A percentile compares a stretch with the other conserved stretches of the same genome.
Conservation (phyloP, 78 protist genomes). For the Creolimax fragrantissima region DNA sequence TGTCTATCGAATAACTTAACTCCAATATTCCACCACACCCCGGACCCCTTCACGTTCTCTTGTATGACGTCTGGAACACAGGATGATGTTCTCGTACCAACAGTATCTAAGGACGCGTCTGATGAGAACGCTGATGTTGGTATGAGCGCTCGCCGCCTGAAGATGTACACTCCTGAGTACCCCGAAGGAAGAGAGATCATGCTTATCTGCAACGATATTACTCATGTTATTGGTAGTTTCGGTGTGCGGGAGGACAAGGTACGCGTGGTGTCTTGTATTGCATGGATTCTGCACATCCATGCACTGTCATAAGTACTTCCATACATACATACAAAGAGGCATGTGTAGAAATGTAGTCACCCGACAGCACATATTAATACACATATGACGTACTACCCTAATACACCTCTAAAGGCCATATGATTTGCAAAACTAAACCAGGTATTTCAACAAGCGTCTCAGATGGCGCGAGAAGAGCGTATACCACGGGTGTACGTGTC, state of each 20-base stretch:
- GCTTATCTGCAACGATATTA: constrained; percentile 91
- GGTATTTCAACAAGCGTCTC: constrained; percentile 56
- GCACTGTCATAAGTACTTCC: no score
- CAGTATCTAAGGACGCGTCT: not conserved
- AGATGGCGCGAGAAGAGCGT: constrained; percentile 64
- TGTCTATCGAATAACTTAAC: no score
- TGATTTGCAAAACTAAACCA: constrained; percentile 11
- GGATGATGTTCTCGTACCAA: not conserved
- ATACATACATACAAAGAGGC: not conserved
- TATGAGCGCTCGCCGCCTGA: constrained; percentile 83
- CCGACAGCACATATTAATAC: not conserved
- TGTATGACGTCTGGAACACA: not conserved
- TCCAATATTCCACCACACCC: no score
- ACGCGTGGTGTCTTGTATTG: not conserved
- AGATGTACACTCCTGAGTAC: constrained; percentile 77
- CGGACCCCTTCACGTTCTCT: no score
- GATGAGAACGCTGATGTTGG: constrained; percentile 50
- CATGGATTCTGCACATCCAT: constrained; percentile 11
- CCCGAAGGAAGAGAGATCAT: constrained; percentile 76
- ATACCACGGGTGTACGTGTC: constrained; percentile 88
- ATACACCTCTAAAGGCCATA: no score
- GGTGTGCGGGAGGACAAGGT: constrained; percentile 58
- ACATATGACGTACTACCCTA: no score
- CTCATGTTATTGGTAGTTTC: constrained; percentile 83
- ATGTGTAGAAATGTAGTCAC: not conserved